A percentile compares a stretch with the other conserved stretches of the same genome.
phyloP scores from a whole-genome alignment of 768 basidiomycete species.

The Russula vinacea region DNA sequence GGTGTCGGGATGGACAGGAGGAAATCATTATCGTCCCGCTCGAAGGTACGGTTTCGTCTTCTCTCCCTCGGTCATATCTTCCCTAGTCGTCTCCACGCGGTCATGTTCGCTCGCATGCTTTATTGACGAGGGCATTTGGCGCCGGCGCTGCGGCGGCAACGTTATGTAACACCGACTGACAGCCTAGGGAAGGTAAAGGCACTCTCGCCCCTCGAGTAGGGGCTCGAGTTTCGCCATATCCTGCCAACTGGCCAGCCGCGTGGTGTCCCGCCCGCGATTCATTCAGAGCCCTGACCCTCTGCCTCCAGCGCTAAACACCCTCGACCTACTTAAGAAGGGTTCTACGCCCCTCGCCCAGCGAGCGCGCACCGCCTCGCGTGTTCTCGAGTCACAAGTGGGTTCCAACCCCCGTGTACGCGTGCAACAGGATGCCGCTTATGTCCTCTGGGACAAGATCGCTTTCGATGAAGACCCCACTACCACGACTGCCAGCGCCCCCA shows the following conservation, averaged over 20 bases:
- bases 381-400: conserved; percentile 84
- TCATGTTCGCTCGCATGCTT: neutral
- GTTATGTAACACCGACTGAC: neutral
- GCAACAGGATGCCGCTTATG: conserved; percentile 78
- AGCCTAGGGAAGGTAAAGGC: neutral
- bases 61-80: neutral
- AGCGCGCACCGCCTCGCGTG: conserved; percentile 83
- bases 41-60: conserved; percentile 59
- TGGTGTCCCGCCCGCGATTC: neutral
- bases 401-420: conserved; percentile 77
- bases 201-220: neutral
- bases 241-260: neutral
- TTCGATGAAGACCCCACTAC: conserved; percentile 41
- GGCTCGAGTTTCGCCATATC: neutral
- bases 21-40: conserved; percentile 83
- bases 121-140: neutral
- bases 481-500: conserved; percentile 32
- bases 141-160: conserved; percentile 8
- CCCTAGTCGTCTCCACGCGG: neutral
- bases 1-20: conserved; percentile 72
- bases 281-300: conserved; percentile 11
- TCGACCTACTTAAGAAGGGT: conserved; percentile 92
- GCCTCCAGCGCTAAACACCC: conserved; percentile 76
- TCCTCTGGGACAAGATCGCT: conserved; percentile 71
- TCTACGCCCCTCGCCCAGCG: conserved; percentile 71